Percentiles rank a stretch among this genome's conserved stretches.
Conservation (phyloP, 2,329 filamentous ascomycete genomes). For the Fonsecaea nubica region DNA sequence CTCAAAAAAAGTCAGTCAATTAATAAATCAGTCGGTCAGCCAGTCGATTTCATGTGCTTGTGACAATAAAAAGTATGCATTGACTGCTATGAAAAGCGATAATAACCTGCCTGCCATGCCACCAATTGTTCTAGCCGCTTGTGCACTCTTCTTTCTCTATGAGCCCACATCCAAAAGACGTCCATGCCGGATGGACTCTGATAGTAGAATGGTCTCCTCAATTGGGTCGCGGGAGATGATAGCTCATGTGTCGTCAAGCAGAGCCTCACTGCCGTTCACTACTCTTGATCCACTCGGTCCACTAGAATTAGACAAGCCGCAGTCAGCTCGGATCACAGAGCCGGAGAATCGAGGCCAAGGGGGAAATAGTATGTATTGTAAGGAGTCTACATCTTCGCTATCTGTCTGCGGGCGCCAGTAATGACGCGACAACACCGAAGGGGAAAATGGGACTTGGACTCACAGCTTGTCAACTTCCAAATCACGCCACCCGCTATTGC, state of each 20-base stretch:
- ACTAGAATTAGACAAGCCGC: not conserved
- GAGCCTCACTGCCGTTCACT: not conserved
- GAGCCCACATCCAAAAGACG: not conserved
- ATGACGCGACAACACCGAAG: not conserved
- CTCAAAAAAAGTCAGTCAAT: too few species aligned
- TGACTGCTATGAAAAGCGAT: not conserved
- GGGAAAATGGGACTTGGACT: not conserved
- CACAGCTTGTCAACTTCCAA: slow-evolving; percentile 28
- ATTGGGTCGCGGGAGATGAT: too few species aligned
- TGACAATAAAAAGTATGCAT: not conserved
- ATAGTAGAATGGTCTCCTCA: not conserved
- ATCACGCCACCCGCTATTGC: slow-evolving; percentile 30
- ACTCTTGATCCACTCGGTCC: not conserved
- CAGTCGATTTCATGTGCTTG: too few species aligned
- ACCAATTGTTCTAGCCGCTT: not conserved
- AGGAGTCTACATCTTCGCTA: not conserved
- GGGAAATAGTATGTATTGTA: too few species aligned
- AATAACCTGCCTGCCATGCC: not conserved
- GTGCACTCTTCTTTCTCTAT: not conserved
- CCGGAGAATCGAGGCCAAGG: not conserved
- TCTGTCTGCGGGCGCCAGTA: not conserved
- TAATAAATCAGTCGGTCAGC: too few species aligned
- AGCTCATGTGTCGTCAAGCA: not conserved
- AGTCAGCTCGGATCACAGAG: not conserved
- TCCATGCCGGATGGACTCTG: slow-evolving; percentile 1